Evolutionary conservation across 495 filamentous ascomycete species (phyloP), one percentile per base, ranked within the genome.

Genomic region (Neurospora sublineolata): DNA sequence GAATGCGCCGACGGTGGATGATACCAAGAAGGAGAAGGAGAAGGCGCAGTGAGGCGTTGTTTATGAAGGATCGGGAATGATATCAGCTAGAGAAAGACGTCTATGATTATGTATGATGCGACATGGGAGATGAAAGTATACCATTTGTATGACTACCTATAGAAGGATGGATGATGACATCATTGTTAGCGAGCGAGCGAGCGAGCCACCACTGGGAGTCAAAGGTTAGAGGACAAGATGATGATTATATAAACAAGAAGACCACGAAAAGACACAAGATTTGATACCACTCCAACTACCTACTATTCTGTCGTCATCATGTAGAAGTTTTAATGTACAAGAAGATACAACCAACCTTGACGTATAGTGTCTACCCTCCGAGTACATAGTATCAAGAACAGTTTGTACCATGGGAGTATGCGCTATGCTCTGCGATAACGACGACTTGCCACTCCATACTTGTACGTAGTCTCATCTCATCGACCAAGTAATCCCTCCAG

Each of bases 21-120:
- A 75, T 70, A 74, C 71, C 33, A 37, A 75, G 39, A 68, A 77
- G 70, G 76, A 75, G 37, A 69, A 78, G 70, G 76, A 77, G 39
- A 75, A 75, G 67, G 68, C 67, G 58, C 67, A 75, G 68, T 75
- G 75, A 78, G 67, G 18, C 18, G 18, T 1, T 39, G 9, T 11
- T 44, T 12, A 27, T 58, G 46, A 58, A 0, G 10, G 23, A 58
- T 58, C n/a, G 1, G n/a, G 12, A 12, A 58, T 58, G 23, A 58
- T 7, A 12, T 16, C 14, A 39, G 12, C 9, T 41, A 33, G 75
- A 12, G 37, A 69, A 72, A 46, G 44, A 69, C 10, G 10, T 75
- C 73, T 73, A 76, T 70, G 46, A 78, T 73, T 23, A 12, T 27
- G 46, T 58, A 27, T 58, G 4, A 52, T 27, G 44, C 20, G 42